A percentile compares a stretch with the other conserved stretches of the same genome.
These are phyloP conservation scores for Monosporozyma unispora DNA, from an alignment of 805 yeast species.

Conservation along the genomic window DNA sequence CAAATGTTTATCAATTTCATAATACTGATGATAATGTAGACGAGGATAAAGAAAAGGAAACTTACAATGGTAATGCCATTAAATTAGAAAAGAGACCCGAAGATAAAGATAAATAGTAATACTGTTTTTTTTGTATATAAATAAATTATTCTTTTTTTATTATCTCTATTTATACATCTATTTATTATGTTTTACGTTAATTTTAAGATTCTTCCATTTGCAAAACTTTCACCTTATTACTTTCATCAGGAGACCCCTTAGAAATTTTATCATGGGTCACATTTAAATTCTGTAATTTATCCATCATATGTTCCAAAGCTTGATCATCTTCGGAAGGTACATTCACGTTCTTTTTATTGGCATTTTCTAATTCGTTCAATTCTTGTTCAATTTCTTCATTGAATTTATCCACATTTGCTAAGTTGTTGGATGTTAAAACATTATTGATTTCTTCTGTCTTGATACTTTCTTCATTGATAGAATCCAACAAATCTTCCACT, in stretches of 20 bases:
- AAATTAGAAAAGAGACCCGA: constrained; percentile 38
- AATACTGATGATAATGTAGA: constrained; percentile 21
- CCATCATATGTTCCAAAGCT: constrained; percentile 3
- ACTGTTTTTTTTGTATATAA: neutral
- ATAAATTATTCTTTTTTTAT: neutral
- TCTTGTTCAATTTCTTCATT: constrained; percentile 32
- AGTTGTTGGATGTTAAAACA: constrained; percentile 14
- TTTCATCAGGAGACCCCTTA: neutral
- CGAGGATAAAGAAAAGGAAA: constrained; percentile 32
- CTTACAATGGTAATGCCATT: constrained; percentile 51
- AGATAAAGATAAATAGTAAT: constrained; percentile 6
- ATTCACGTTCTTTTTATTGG: constrained; percentile 5
- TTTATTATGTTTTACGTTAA: neutral
- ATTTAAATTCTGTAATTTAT: constrained; percentile 19
- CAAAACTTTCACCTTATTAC: neutral
- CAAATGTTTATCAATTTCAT: constrained; percentile 26
- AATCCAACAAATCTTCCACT: constrained; percentile 35
- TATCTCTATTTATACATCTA: neutral
- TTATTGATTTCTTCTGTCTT: constrained; percentile 34
- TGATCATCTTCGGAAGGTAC: neutral
- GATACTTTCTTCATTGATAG: constrained; percentile 31
- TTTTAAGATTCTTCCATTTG: neutral
- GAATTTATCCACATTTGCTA: constrained; percentile 25
- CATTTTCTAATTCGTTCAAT: constrained; percentile 9
- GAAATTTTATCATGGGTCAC: constrained; percentile 5